Conservation (phyloP, 2,329 filamentous ascomycete species). For the Byssothecium circinans region DNA sequence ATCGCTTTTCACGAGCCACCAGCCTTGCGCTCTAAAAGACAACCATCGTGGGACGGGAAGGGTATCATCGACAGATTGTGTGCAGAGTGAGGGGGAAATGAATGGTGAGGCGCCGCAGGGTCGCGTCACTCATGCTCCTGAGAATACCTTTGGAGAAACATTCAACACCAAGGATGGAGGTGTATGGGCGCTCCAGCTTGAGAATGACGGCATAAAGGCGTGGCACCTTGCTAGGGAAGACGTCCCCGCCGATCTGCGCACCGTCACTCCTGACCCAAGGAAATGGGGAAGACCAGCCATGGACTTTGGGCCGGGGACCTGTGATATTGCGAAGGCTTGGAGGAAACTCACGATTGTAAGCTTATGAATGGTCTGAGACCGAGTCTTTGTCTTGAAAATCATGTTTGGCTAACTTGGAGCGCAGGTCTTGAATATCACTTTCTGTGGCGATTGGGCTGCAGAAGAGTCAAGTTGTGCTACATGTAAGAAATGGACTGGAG, state of each 20-base stretch:
- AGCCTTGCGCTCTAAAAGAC: neutral
- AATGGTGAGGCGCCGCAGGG: slow-evolving; percentile 4
- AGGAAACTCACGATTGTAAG: slow-evolving; percentile 22
- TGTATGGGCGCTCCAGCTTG: slow-evolving; percentile 55
- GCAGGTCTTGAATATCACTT: slow-evolving; percentile 54
- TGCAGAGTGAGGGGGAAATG: neutral
- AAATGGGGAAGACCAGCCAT: slow-evolving; percentile 45
- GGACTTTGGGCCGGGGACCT: slow-evolving; percentile 35
- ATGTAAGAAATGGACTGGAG: slow-evolving; percentile 42
- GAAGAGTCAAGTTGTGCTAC: slow-evolving; percentile 17
- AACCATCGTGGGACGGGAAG: too few relatives aligned
- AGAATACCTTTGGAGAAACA: slow-evolving; percentile 17
- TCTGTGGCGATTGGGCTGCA: slow-evolving; percentile 15
- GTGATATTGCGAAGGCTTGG: slow-evolving; percentile 48
- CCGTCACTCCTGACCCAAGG: slow-evolving; percentile 47
- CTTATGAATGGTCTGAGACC: neutral
- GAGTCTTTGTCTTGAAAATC: neutral
- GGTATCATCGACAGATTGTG: too few relatives aligned
- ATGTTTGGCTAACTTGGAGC: too few relatives aligned
- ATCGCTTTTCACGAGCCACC: slow-evolving; percentile 5
- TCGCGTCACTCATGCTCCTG: slow-evolving; percentile 13
- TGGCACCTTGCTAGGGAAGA: slow-evolving; percentile 54
- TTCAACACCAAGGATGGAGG: slow-evolving; percentile 50
- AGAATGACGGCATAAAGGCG: slow-evolving; percentile 50
- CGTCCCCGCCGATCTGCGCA: slow-evolving; percentile 51